Base-by-base conservation (phyloP, 805 yeast genomes). In the Tetrapisispora arboricola region DNA sequence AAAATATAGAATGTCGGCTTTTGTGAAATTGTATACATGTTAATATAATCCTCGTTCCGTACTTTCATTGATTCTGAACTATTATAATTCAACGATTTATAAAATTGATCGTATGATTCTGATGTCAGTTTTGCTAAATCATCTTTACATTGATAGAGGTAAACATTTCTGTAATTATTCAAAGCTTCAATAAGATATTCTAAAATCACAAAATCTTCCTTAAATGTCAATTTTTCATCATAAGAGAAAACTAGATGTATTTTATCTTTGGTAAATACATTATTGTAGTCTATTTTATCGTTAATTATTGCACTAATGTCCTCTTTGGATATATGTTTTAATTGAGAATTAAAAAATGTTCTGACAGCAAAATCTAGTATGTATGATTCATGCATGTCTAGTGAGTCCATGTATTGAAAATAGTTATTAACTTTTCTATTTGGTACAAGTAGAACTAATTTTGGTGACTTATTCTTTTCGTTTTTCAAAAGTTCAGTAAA, bases 161-260 rank as follows among this genome's bases (percentile, higher is more conserved):
- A 66, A 6, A 78, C 66, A 48, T 80, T 72, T 1, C 80, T 78
- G 10, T 79, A 58, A 42, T 73, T 67, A 44, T 82, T 74, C 17
- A 80, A 61, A 11, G 76, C 76, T 41, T 79, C 82, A 32, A 79
- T 57, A 32, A 84, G 49, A 48, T 78, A 72, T 6, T 80, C 77
- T 43, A 84, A 62, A 5, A 81, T 58, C 22, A 72, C 72, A 47
- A 70, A 71, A 58, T 84, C 92, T 54, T 84, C 92, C 2, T 66
- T 42, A 7, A 60, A 58, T 7, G 49, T 67, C 1, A 76, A 66
- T 5, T 64, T 63, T 0, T 75, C 64, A 16, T 70, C 67, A 47
- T 71, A 78, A 4, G 80, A 68, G 46, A 80, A 72, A 0, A 77
- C 67, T 3, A 78, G 61, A 29, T 67, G 57, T 52, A 79, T 62